phyloP scores from a whole-genome alignment of 371 early-diverging fungal genomes.

The Apophysomyces elegans region DNA sequence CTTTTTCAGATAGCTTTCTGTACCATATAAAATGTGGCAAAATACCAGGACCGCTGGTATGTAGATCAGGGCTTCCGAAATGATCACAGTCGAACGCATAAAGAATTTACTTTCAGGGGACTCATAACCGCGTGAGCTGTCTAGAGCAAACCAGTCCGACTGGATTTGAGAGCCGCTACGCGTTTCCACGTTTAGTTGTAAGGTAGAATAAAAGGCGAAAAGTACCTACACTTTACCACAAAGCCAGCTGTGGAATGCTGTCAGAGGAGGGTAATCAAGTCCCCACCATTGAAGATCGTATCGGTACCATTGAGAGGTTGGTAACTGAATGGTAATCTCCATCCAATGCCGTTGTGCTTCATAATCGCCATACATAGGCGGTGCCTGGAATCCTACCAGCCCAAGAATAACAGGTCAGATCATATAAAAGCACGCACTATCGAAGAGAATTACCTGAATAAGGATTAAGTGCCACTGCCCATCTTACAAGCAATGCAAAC shows the following conservation, averaged over 20 bases:
- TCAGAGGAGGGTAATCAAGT: conserved; percentile 95
- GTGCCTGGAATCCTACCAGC: conserved; percentile 41
- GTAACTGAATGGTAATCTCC: conserved; percentile 87
- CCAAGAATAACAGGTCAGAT: not conserved
- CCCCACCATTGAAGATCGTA: conserved; percentile 93
- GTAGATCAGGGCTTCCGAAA: conserved; percentile 78
- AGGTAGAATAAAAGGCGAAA: not conserved
- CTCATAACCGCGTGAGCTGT: conserved; percentile 86
- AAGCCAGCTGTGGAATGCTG: conserved; percentile 89
- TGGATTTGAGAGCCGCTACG: conserved; percentile 74
- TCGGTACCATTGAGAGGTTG: conserved; percentile 83
- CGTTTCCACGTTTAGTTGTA: not conserved
- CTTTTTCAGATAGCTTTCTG: conserved; percentile 37
- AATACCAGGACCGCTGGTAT: conserved; percentile 74
- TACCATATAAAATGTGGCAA: conserved; percentile 50
- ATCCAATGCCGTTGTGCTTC: conserved; percentile 99
- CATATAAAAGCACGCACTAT: not conserved
- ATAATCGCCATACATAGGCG: conserved; percentile 93
- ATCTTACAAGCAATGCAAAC: conserved; percentile 70
- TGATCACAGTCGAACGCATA: conserved; percentile 87
- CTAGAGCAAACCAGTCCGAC: conserved; percentile 85
- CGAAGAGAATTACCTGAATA: conserved; percentile 71
- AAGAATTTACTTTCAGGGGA: conserved; percentile 74
- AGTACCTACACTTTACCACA: conserved; percentile 76
- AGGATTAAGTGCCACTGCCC: conserved; percentile 70